Conservation (phyloP, 169 alveolate species). For the Cryptosporidium felis region DNA sequence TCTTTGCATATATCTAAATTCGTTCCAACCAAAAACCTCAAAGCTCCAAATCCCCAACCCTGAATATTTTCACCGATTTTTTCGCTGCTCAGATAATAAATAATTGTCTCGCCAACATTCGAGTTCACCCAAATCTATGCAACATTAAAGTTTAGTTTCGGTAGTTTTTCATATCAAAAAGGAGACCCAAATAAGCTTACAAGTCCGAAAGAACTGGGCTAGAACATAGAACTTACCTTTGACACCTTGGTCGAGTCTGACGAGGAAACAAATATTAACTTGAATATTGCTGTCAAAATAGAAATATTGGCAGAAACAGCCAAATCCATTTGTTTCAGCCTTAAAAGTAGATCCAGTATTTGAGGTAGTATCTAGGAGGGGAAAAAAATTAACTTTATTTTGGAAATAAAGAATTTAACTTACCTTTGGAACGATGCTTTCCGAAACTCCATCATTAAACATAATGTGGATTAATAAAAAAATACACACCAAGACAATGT, state of each 20-base stretch:
- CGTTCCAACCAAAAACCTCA: slow-evolving; percentile 50
- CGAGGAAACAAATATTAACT: slow-evolving; percentile 48
- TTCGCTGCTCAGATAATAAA: background rate
- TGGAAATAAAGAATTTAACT: background rate
- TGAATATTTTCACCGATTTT: slow-evolving; percentile 41
- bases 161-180: background rate
- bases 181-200: background rate
- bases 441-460: slow-evolving; percentile 62
- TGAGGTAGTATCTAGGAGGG: slow-evolving; percentile 26
- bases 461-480: slow-evolving; percentile 15
- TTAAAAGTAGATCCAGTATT: slow-evolving; percentile 7
- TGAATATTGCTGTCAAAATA: slow-evolving; percentile 32
- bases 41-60: slow-evolving; percentile 71
- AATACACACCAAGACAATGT: slow-evolving; percentile 21
- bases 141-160: background rate
- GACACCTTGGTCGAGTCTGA: slow-evolving; percentile 38
- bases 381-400: background rate
- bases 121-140: slow-evolving; percentile 51
- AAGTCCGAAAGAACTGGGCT: background rate
- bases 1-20: slow-evolving; percentile 33
- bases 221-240: slow-evolving; percentile 25
- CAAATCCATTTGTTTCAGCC: background rate
- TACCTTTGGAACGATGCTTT: slow-evolving; percentile 22
- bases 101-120: slow-evolving; percentile 24
- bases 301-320: background rate